Conservation (phyloP, 2,329 filamentous ascomycete species). For the Fusarium zealandicum region DNA sequence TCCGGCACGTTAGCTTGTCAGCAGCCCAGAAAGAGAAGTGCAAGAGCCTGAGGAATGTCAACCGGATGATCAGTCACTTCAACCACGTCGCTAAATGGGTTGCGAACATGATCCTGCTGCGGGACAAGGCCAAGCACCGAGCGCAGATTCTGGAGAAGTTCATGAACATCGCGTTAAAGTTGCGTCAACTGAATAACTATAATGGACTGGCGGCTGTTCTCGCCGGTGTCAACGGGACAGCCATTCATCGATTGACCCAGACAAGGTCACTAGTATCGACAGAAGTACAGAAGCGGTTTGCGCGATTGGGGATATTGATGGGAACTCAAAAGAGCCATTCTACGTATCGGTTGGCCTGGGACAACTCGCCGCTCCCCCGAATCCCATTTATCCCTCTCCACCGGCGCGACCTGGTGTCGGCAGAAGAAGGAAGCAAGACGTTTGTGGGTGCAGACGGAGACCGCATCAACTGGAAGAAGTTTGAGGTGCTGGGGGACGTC, state of each 20-base stretch:
- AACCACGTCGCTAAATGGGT: slow-evolving; percentile 87
- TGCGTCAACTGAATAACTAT: slow-evolving; percentile 95
- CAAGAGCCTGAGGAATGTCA: slow-evolving; percentile 82
- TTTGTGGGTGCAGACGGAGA: slow-evolving; percentile 78
- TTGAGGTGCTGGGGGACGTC: slow-evolving; percentile 93
- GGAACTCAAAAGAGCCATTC: slow-evolving; percentile 90
- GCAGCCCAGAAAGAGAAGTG: slow-evolving; percentile 75
- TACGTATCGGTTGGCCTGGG: slow-evolving; percentile 96
- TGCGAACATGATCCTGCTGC: slow-evolving; percentile 81
- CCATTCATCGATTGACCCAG: slow-evolving; percentile 82
- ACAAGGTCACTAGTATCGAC: slow-evolving; percentile 78
- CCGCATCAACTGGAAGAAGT: slow-evolving; percentile 97
- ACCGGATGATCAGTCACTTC: slow-evolving; percentile 93
- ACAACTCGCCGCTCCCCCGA: slow-evolving; percentile 87
- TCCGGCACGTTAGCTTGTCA: slow-evolving; percentile 86
- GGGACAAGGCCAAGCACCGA: slow-evolving; percentile 95
- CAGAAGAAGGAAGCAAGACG: slow-evolving; percentile 90
- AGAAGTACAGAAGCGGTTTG: slow-evolving; percentile 81
- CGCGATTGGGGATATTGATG: slow-evolving; percentile 90
- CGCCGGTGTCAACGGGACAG: slow-evolving; percentile 87
- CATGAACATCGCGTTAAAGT: slow-evolving; percentile 85
- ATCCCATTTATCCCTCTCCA: slow-evolving; percentile 95
- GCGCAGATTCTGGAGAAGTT: slow-evolving; percentile 93
- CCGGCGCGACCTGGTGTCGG: slow-evolving; percentile 86
- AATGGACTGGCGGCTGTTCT: slow-evolving; percentile 94